Percentiles rank a stretch among this genome's conserved stretches.
Conservation (phyloP, 1,284 basidiomycete genomes). For the Cutaneotrichosporon daszewskae region DNA sequence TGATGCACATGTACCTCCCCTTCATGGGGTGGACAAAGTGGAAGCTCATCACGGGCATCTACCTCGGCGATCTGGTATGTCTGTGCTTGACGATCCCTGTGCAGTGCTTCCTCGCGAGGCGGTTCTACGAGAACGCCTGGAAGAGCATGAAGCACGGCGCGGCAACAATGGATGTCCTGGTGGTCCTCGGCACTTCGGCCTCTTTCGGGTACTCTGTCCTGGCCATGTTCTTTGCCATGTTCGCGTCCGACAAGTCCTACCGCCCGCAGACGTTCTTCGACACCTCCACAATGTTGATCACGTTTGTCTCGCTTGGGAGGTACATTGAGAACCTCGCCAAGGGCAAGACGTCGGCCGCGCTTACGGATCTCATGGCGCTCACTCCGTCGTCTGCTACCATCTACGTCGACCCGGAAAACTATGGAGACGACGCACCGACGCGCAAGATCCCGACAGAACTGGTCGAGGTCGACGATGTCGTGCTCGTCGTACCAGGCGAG, state of each 20-base stretch:
- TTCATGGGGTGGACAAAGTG: constrained; percentile 46
- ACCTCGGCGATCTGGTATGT: constrained; percentile 76
- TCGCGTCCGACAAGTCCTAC: constrained; percentile 55
- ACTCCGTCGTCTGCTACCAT: constrained; percentile 93
- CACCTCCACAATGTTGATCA: constrained; percentile 97
- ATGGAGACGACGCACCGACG: constrained; percentile 65
- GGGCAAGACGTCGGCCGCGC: constrained; percentile 90
- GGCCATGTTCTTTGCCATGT: constrained; percentile 62
- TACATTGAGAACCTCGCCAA: constrained; percentile 96
- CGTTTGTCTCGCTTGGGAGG: constrained; percentile 90
- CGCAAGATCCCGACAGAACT: constrained; percentile 91
- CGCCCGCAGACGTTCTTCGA: constrained; percentile 93
- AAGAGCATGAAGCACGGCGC: constrained; percentile 83
- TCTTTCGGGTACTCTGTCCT: constrained; percentile 86
- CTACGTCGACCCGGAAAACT: constrained; percentile 56
- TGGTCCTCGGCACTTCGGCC: constrained; percentile 89
- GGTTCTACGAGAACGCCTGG: constrained; percentile 84
- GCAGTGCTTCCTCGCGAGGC: constrained; percentile 83
- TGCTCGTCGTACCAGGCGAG: constrained; percentile 94
- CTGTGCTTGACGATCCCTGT: constrained; percentile 82
- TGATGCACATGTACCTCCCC: constrained; percentile 65
- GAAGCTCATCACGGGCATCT: constrained; percentile 59
- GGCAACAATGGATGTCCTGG: constrained; percentile 86
- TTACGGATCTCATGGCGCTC: constrained; percentile 92
- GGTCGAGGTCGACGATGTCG: constrained; percentile 85